Evolutionary conservation across 1,139 yeast genomes (phyloP).

Genomic region (Suhomyces guaymorum): DNA sequence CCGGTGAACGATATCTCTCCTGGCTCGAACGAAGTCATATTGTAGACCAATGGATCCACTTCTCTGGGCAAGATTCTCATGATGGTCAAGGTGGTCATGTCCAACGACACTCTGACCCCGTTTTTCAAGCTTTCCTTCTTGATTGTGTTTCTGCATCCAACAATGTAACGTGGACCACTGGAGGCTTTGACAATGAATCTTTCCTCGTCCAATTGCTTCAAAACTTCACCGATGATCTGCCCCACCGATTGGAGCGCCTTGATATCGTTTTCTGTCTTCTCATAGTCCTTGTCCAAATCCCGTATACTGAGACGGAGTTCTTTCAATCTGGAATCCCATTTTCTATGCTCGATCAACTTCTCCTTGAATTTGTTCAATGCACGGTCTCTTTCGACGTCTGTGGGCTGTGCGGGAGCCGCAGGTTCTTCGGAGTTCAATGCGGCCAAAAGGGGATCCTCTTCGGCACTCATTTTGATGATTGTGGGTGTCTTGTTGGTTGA

Average conservation of each 20-base stretch:
- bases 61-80: constrained; percentile 98
- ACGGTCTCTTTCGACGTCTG: constrained; percentile 74
- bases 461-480: constrained; percentile 47
- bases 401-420: constrained; percentile 28
- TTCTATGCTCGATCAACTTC: constrained; percentile 88
- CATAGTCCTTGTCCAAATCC: constrained; percentile 80
- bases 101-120: constrained; percentile 95
- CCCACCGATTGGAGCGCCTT: constrained; percentile 97
- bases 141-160: constrained; percentile 93
- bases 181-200: constrained; percentile 96
- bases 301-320: constrained; percentile 81
- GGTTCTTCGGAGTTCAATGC: constrained; percentile 55
- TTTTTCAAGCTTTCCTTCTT: constrained; percentile 81
- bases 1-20: constrained; percentile 95
- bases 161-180: constrained; percentile 96
- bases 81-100: constrained; percentile 96
- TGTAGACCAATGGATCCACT: constrained; percentile 96
- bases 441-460: constrained; percentile 73
- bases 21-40: constrained; percentile 97
- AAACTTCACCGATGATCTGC: constrained; percentile 95
- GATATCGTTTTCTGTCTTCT: constrained; percentile 94
- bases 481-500: too few relatives aligned
- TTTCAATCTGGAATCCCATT: constrained; percentile 91
- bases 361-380: constrained; percentile 81
- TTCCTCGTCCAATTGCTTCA: constrained; percentile 94